Evolutionary conservation across 371 early-diverging fungal genomes (phyloP).

Genomic region (Batkoa obscura): DNA sequence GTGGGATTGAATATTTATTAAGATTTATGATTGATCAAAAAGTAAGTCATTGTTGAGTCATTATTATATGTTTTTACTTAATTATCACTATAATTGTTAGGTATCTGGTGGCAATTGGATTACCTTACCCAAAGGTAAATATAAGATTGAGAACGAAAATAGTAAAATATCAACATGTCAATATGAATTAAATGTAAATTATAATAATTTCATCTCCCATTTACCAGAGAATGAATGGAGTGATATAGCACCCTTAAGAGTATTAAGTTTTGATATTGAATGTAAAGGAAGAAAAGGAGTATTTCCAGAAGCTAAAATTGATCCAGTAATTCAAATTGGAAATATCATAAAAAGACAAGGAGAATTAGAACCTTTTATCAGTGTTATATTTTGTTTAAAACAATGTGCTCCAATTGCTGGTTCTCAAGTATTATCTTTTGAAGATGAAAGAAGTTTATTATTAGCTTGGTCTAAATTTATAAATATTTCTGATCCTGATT

Average conservation of each 20-base stretch:
- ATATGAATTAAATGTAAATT: slow-evolving; percentile 52
- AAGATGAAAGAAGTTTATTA: slow-evolving; percentile 72
- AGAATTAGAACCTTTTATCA: slow-evolving; percentile 65
- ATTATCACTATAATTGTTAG: slow-evolving; percentile 17
- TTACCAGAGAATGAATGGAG: slow-evolving; percentile 83
- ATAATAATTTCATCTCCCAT: slow-evolving; percentile 60
- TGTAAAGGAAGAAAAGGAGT: slow-evolving; percentile 90
- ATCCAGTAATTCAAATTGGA: slow-evolving; percentile 99
- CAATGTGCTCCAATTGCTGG: slow-evolving; percentile 89
- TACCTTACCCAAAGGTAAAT: slow-evolving; percentile 59
- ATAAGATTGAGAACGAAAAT: slow-evolving; percentile 16
- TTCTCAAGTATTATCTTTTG: slow-evolving; percentile 66
- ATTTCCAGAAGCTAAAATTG: slow-evolving; percentile 89
- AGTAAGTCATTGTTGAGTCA: not conserved
- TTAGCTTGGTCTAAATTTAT: slow-evolving; percentile 73
- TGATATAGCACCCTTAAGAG: slow-evolving; percentile 86
- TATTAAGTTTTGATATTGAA: slow-evolving; percentile 98
- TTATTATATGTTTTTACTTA: not conserved
- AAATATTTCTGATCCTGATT: slow-evolving; percentile 76
- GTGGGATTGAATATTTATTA: slow-evolving; percentile 75
- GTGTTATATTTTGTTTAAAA: slow-evolving; percentile 85
- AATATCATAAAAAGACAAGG: slow-evolving; percentile 84
- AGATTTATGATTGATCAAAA: slow-evolving; percentile 97
- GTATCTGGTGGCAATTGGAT: slow-evolving; percentile 80
- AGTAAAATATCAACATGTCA: slow-evolving; percentile 46